Conservation (phyloP, 2,329 filamentous ascomycete species). For the Arachnomyces sp. region DNA sequence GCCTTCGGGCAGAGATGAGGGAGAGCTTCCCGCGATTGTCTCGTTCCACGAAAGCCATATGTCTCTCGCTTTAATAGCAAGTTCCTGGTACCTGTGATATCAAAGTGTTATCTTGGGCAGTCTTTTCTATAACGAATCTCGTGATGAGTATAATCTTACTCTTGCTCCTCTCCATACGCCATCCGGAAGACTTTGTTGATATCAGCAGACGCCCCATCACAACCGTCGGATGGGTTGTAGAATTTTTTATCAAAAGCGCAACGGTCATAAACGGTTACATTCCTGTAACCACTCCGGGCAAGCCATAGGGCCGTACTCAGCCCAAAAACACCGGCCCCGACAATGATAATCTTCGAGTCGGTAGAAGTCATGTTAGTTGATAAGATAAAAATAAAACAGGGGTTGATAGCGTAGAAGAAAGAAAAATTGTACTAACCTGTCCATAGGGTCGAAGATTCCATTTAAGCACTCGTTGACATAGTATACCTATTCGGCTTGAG, state of each 20-base stretch:
- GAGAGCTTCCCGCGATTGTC: conserved; percentile 25
- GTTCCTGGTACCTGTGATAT: too few species aligned
- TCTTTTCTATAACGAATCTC: too few species aligned
- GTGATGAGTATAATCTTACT: too few species aligned
- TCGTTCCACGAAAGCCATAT: conserved; percentile 42
- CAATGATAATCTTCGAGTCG: conserved; percentile 37
- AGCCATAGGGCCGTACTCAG: conserved; percentile 40
- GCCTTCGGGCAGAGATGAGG: too few species aligned
- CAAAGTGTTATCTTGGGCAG: too few species aligned
- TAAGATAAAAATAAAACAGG: too few species aligned
- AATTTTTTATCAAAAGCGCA: conserved; percentile 35
- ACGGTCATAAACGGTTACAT: conserved; percentile 44
- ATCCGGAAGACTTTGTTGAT: conserved; percentile 41
- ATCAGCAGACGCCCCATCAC: conserved; percentile 40
- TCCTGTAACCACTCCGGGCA: conserved; percentile 37
- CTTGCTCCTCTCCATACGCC: conserved; percentile 36
- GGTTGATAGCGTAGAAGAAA: too few species aligned
- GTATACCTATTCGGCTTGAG: too few species aligned
- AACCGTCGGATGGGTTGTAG: conserved; percentile 37
- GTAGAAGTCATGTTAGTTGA: too few species aligned
- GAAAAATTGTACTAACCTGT: too few species aligned
- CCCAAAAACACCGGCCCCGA: conserved; percentile 39
- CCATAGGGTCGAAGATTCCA: too few species aligned
- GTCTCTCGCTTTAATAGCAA: conserved; percentile 37
- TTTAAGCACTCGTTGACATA: too few species aligned